Conservation (phyloP, 371 early-diverging fungal genomes). For the Entomophthora muscae region DNA sequence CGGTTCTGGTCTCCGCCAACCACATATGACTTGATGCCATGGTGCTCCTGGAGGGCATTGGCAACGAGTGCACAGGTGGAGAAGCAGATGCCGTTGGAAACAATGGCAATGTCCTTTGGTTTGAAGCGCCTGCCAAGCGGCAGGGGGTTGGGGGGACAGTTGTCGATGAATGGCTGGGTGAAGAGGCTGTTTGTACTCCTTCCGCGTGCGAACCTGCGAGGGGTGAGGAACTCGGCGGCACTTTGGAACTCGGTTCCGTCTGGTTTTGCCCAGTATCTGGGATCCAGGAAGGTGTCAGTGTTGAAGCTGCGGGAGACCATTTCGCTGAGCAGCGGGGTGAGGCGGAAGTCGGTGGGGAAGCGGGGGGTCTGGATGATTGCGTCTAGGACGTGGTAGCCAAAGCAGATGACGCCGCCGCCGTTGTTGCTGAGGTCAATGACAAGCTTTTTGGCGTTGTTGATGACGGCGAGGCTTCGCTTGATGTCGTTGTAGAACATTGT, state of each 20-base stretch:
- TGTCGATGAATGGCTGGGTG: conserved; percentile 1
- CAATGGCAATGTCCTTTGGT: background rate
- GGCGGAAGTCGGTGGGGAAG: background rate
- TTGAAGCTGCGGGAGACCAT: background rate
- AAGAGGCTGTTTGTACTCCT: background rate
- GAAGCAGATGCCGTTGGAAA: background rate
- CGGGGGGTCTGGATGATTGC: too few species aligned
- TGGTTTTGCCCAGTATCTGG: background rate
- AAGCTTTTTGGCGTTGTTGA: background rate
- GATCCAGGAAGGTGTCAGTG: background rate
- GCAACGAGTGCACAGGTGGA: background rate
- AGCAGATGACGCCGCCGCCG: conserved; percentile 3
- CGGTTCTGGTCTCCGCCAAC: background rate
- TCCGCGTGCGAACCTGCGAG: background rate
- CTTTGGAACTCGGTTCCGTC: background rate
- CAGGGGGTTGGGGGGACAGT: background rate
- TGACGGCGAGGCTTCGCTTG: background rate
- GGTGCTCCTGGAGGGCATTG: background rate
- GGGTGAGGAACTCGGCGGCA: background rate
- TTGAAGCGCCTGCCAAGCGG: too few species aligned
- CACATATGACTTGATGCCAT: background rate
- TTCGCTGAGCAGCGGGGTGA: background rate
- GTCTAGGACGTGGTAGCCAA: background rate
- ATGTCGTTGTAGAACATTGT: background rate
- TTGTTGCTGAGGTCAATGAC: background rate